A percentile compares a stretch with the other conserved stretches of the same genome.
These are phyloP conservation scores for Pythium dissimile DNA, from an alignment of 352 stramenopile species.

Conservation along the genomic window DNA sequence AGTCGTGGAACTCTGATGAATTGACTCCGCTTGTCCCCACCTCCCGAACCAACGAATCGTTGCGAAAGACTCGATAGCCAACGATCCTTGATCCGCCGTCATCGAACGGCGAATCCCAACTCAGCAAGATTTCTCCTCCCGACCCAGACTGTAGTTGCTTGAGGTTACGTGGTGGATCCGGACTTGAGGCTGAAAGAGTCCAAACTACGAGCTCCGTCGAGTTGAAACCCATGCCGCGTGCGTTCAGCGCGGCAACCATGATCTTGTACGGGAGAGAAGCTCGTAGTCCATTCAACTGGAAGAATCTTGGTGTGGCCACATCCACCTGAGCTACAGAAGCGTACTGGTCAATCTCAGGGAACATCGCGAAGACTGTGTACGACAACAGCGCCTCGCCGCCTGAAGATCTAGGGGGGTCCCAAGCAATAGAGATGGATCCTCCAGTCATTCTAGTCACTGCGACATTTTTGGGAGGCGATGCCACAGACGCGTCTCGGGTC, in stretches of 20 bases:
- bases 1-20: constrained; percentile 26
- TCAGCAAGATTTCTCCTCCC: constrained; percentile 34
- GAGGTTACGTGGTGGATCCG: constrained; percentile 30
- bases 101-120: constrained; percentile 40
- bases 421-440: constrained; percentile 37
- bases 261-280: constrained; percentile 32
- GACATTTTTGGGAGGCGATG: constrained; percentile 44
- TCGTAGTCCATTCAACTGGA: constrained; percentile 28
- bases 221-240: constrained; percentile 31
- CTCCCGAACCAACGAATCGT: constrained; percentile 17
- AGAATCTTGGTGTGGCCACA: background rate
- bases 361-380: constrained; percentile 33
- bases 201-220: constrained; percentile 26
- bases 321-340: constrained; percentile 11
- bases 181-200: constrained; percentile 29
- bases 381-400: constrained; percentile 26
- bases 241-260: constrained; percentile 36
- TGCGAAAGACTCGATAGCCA: constrained; percentile 38
- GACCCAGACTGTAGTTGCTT: constrained; percentile 28
- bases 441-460: constrained; percentile 8
- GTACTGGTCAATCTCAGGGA: constrained; percentile 1
- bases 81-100: constrained; percentile 31
- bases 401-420: constrained; percentile 41
- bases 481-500: constrained; percentile 31
- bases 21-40: background rate